Evolutionary conservation across 345 rosid species (phyloP), one percentile per base, ranked within the genome.

Genomic region (Litchi chinensis): DNA sequence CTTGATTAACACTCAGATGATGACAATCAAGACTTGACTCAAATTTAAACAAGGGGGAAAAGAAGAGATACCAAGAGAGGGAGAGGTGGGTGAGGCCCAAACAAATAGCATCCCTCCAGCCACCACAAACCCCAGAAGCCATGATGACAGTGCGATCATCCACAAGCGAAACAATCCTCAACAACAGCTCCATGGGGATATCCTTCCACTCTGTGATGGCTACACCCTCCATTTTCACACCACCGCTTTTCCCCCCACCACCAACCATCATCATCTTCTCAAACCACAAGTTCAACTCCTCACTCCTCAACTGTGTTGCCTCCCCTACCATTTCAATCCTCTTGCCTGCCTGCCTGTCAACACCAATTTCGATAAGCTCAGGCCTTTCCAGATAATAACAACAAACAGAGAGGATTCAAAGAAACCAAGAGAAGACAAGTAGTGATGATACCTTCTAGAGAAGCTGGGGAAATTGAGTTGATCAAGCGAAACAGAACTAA

Each of bases 31-130:
- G 6, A 26, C 28, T 26, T 26, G 28, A 26, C 28, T 26, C 28
- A 26, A 26, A 26, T 26, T 26, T 26, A 57, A 40, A 68, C 9
- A 43, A 65, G 11, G 39, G 46, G 39, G 41, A 81, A 75, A 62
- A 72, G 4, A 13, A n/a, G 0, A 70, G 69, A 59, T 90, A 95
- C 99, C 97, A 90, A 52, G 90, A 92, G 81, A 95, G 97, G 71
- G 88, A 88, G 28, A 95, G 93, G 81, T 88, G 91, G 21, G 97
- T 87, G 79, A 90, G 89, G 63, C 98, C 99, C 81, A 91, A 79
- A 71, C 90, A 83, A 59, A 95, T 83, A 5, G 95, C 92, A 81
- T 95, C 99, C 82, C 97, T 92, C 98, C 99, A 95, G 10, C 97
- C 98, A 70, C 81, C 68, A 46, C 98, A 95, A 82, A 95, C 99